Evolutionary conservation across 164 flowering plant species (phyloP).

Genomic region (Akebia trifoliata): DNA sequence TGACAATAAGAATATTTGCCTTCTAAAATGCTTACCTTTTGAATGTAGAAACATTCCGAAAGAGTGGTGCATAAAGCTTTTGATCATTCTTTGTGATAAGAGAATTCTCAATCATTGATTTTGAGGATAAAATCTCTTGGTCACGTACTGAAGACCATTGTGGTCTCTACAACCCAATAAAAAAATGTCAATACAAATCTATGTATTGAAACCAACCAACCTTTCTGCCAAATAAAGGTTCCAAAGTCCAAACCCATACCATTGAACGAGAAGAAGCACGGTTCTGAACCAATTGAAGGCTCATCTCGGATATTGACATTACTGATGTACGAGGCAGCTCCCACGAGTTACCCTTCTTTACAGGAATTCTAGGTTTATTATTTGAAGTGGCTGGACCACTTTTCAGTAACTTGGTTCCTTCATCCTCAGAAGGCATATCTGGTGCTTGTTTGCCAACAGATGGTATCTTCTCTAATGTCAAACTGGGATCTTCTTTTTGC

Average conservation of each 20-base stretch:
- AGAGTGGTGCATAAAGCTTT: slow-evolving; percentile 48
- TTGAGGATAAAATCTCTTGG: slow-evolving; percentile 37
- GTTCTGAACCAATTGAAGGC: slow-evolving; percentile 30
- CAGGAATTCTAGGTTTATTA: neutral
- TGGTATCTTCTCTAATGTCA: neutral
- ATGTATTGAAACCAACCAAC: neutral
- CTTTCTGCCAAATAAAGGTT: too few relatives aligned
- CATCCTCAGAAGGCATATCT: slow-evolving; percentile 5
- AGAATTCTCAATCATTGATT: slow-evolving; percentile 36
- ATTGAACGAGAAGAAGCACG: slow-evolving; percentile 29
- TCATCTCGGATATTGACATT: slow-evolving; percentile 43
- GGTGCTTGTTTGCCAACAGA: slow-evolving; percentile 4
- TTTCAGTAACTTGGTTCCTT: neutral
- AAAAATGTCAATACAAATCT: neutral
- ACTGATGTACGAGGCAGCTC: slow-evolving; percentile 16
- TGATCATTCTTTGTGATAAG: slow-evolving; percentile 22
- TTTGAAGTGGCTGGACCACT: slow-evolving; percentile 8
- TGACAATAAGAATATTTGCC: too few relatives aligned
- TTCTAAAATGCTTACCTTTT: slow-evolving; percentile 32
- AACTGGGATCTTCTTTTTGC: neutral
- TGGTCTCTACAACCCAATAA: slow-evolving; percentile 34
- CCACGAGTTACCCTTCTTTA: neutral
- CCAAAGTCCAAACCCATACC: slow-evolving; percentile 26
- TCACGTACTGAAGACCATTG: slow-evolving; percentile 38
- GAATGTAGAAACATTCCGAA: slow-evolving; percentile 52